Evolutionary conservation across 2,329 filamentous ascomycete species (phyloP), one percentile per base, ranked within the genome.

Genomic region (Ceratocystis cacaofunesta): DNA sequence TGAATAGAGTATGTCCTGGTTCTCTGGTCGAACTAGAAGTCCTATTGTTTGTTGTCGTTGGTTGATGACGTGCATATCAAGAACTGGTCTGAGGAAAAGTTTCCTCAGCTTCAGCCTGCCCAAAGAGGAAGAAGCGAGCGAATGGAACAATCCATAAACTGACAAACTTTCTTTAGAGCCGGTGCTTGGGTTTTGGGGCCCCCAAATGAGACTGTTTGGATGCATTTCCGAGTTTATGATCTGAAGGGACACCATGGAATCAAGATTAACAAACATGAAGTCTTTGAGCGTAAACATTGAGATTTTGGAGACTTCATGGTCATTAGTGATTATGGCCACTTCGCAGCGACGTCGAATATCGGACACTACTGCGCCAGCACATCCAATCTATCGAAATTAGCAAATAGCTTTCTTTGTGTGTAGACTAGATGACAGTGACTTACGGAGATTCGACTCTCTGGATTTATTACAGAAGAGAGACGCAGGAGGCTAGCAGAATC

Each of bases 141-240:
- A 79, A 66, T 87, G 84, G 68, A 96, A 95, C 0, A 97, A 77
- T 0, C 89, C 92, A 73, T 88, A 96, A 0, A 96, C 76, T 0
- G 90, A 97, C 1, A 94, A 79, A 17, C 85, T 88, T 75, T 95
- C 91, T 73, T 92, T 96, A 0, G 82, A 81, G 22, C 82, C 85
- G 1, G 81, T 84, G 30, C 78, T 68, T 25, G 64, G 46, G 41
- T 65, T 65, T 30, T 67, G 63, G 5, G 58, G 58, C n/a, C 63
- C 60, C 66, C 66, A 67, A 12, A 63, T 88, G 68, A 92, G 88
- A 61, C 83, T 85, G 71, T 90, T 91, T 3, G 90, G 92, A 73
- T 95, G 90, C 10, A 83, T 83, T 72, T 96, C 92, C 1, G 87
- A 85, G 65, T 88, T 86, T 30, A 96, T 79, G 32, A 99, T 89